These are phyloP conservation scores for Exserohilum turcica DNA, from an alignment of 2,329 filamentous ascomycete genomes.

Conservation along the genomic window DNA sequence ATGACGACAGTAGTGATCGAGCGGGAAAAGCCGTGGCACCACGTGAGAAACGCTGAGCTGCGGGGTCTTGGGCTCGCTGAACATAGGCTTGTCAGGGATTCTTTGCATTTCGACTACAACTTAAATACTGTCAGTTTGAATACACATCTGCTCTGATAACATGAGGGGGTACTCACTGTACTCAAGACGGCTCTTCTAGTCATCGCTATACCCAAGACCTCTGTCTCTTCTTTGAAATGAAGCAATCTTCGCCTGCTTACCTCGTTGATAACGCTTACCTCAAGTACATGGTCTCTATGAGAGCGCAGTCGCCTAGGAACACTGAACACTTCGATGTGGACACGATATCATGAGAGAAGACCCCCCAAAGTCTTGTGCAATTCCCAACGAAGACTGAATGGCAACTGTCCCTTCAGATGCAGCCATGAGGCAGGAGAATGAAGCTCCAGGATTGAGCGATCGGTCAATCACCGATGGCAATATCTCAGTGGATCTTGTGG, in stretches of 20 bases:
- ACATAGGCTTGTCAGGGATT: slow-evolving; percentile 9
- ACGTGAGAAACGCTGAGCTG: slow-evolving; percentile 19
- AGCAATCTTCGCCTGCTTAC: background rate
- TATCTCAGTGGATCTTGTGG: background rate
- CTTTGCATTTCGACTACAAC: slow-evolving; percentile 27
- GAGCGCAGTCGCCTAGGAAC: background rate
- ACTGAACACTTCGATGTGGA: background rate
- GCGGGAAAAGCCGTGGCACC: slow-evolving; percentile 11
- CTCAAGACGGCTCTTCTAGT: slow-evolving; percentile 5
- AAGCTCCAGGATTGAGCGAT: background rate
- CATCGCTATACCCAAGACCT: background rate
- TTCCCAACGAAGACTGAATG: background rate
- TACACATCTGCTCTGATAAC: background rate
- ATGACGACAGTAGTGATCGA: slow-evolving; percentile 7
- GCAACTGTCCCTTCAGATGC: background rate
- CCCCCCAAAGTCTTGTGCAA: background rate
- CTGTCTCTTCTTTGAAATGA: background rate
- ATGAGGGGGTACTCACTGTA: slow-evolving; percentile 19
- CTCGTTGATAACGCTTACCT: background rate
- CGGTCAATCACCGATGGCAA: background rate
- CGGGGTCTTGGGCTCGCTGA: slow-evolving; percentile 14
- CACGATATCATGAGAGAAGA: background rate
- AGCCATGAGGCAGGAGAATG: background rate
- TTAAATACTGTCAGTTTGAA: slow-evolving; percentile 18
- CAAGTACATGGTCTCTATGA: background rate